Evolutionary conservation across 192 early-diverging fungal genomes (phyloP).

Genomic region (Entomortierella lignicola): DNA sequence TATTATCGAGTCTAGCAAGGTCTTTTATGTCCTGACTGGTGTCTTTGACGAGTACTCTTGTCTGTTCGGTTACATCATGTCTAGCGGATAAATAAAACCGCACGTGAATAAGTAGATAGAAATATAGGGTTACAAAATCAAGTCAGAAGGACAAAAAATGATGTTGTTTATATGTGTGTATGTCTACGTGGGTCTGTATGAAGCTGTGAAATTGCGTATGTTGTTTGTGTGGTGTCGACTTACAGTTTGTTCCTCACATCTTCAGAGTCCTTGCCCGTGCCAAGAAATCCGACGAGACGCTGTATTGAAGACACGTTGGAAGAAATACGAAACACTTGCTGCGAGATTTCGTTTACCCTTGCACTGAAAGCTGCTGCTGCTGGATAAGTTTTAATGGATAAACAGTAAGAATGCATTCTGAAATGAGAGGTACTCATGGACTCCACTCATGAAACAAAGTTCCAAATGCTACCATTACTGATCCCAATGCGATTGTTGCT

Average conservation of each 20-base stretch:
- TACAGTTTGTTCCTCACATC: slow-evolving; percentile 82
- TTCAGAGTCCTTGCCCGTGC: slow-evolving; percentile 79
- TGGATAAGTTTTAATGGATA: not conserved
- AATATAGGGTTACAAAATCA: not conserved
- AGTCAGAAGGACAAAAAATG: slow-evolving; percentile 11
- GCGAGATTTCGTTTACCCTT: slow-evolving; percentile 72
- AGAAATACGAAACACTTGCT: slow-evolving; percentile 89
- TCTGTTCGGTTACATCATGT: slow-evolving; percentile 83
- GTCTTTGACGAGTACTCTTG: slow-evolving; percentile 82
- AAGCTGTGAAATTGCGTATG: too few relatives aligned
- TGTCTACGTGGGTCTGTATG: too few relatives aligned
- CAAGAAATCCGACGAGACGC: slow-evolving; percentile 78
- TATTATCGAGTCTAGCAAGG: slow-evolving; percentile 70
- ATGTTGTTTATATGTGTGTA: not conserved
- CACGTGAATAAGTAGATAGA: not conserved
- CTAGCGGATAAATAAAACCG: slow-evolving; percentile 37
- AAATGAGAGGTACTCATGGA: not conserved
- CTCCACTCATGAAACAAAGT: too few relatives aligned
- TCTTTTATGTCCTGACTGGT: slow-evolving; percentile 83
- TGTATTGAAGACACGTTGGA: slow-evolving; percentile 87
- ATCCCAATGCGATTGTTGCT: slow-evolving; percentile 9
- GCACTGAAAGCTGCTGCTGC: slow-evolving; percentile 13
- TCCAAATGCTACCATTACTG: slow-evolving; percentile 11
- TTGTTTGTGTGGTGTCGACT: slow-evolving; percentile 15
- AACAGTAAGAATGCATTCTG: not conserved